Conservation (phyloP, 2,329 filamentous ascomycete species). For the Polytolypa hystricis region DNA sequence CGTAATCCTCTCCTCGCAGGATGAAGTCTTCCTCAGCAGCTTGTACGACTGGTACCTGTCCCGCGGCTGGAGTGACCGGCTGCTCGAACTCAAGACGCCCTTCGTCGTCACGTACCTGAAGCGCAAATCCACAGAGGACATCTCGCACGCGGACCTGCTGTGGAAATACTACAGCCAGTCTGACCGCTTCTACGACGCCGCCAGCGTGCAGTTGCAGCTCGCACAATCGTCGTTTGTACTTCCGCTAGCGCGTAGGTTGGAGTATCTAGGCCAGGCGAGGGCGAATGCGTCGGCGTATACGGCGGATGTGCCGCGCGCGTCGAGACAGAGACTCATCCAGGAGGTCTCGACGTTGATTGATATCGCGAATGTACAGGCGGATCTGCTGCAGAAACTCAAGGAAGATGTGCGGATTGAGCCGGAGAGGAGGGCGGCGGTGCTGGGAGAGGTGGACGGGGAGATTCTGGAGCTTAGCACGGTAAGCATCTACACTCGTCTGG, state of each 20-base stretch:
- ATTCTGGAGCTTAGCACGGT: constrained; percentile 68
- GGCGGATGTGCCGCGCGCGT: constrained; percentile 62
- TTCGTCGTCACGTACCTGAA: constrained; percentile 81
- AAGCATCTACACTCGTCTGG: constrained; percentile 28
- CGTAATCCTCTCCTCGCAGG: constrained; percentile 75
- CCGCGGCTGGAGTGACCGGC: constrained; percentile 71
- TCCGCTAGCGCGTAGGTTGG: constrained; percentile 73
- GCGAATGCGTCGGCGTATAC: constrained; percentile 82
- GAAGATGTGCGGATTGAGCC: constrained; percentile 58
- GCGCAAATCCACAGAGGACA: constrained; percentile 59
- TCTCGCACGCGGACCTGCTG: constrained; percentile 75
- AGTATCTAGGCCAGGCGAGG: constrained; percentile 80
- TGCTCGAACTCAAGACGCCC: constrained; percentile 72
- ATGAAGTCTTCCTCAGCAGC: constrained; percentile 90
- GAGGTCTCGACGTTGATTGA: constrained; percentile 79
- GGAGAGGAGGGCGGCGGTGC: constrained; percentile 53
- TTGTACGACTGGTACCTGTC: constrained; percentile 97
- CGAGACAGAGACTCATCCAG: constrained; percentile 74
- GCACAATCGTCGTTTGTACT: constrained; percentile 74
- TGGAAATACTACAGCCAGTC: constrained; percentile 88
- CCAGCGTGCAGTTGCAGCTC: constrained; percentile 71
- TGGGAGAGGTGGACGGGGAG: constrained; percentile 61
- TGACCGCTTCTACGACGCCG: constrained; percentile 73
- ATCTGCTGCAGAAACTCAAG: constrained; percentile 67
- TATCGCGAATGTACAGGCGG: constrained; percentile 88